Evolutionary conservation across 2,329 filamentous ascomycete genomes (phyloP).

Genomic region (Nothopassalora personata): DNA sequence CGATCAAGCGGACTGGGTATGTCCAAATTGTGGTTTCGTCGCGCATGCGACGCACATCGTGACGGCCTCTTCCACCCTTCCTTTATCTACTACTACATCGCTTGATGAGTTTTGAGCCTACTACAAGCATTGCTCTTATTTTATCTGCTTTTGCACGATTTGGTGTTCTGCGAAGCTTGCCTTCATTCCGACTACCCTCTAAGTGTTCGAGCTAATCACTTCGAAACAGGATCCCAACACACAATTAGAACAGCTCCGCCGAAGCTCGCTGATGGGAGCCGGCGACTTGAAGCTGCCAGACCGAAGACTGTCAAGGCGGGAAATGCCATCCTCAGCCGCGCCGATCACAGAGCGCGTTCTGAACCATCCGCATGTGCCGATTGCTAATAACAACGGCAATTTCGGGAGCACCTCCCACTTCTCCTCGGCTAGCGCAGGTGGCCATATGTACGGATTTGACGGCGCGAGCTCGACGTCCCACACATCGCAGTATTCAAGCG

Average conservation of each 20-base stretch:
- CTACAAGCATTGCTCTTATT: constrained; percentile 4
- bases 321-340: constrained; percentile 30
- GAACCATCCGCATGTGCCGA: constrained; percentile 10
- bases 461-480: background rate
- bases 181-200: background rate
- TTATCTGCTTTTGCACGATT: background rate
- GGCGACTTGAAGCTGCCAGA: constrained; percentile 28
- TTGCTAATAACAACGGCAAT: constrained; percentile 2
- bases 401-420: background rate
- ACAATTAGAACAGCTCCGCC: constrained; percentile 44
- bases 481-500: background rate
- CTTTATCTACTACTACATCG: background rate
- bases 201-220: constrained; percentile 11
- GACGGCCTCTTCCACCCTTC: background rate
- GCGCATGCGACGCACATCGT: constrained; percentile 3
- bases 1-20: constrained; percentile 88
- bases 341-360: constrained; percentile 20
- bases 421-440: constrained; percentile 9
- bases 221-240: constrained; percentile 40
- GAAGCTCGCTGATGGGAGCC: constrained; percentile 37
- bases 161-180: background rate
- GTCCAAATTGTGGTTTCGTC: constrained; percentile 48
- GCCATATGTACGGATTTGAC: constrained; percentile 11
- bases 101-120: constrained; percentile 3
- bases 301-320: constrained; percentile 25